Evolutionary conservation across 2,329 filamentous ascomycete species (phyloP).

Genomic region (Orbilia brochopaga): DNA sequence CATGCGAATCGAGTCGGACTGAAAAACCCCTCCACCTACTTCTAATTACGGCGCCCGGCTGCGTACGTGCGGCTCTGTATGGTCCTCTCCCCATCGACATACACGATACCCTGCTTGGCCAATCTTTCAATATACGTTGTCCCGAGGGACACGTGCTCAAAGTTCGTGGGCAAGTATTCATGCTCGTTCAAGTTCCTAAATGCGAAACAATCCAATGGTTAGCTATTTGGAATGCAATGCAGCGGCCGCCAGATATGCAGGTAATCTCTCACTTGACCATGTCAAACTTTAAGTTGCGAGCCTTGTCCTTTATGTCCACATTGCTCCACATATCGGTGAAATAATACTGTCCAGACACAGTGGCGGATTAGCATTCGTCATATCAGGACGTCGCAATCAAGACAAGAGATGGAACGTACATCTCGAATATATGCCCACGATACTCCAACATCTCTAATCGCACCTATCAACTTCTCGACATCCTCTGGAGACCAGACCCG

Average conservation of each 20-base stretch:
- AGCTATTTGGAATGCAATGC: neutral
- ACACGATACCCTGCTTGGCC: constrained; percentile 2
- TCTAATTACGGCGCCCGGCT: too few relatives aligned
- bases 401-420: constrained; percentile 11
- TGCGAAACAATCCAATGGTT: neutral
- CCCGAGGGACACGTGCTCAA: constrained; percentile 23
- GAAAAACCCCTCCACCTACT: too few relatives aligned
- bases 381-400: neutral
- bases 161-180: constrained; percentile 9
- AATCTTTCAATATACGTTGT: neutral
- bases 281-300: constrained; percentile 24
- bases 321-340: constrained; percentile 6
- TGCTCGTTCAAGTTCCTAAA: too few relatives aligned
- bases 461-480: neutral
- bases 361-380: neutral
- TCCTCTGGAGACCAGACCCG: too few relatives aligned
- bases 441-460: too few relatives aligned
- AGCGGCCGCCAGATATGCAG: neutral
- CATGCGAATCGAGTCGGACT: too few relatives aligned
- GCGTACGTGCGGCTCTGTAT: too few relatives aligned
- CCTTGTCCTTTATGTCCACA: constrained; percentile 35
- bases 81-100: constrained; percentile 8
- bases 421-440: constrained; percentile 27
- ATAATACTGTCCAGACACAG: constrained; percentile 12
- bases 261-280: constrained; percentile 15